Percentiles rank a stretch among this genome's conserved stretches.
These are phyloP conservation scores for Epichloe brachyelytri DNA, from an alignment of 2,329 filamentous ascomycete species.

Conservation along the genomic window DNA sequence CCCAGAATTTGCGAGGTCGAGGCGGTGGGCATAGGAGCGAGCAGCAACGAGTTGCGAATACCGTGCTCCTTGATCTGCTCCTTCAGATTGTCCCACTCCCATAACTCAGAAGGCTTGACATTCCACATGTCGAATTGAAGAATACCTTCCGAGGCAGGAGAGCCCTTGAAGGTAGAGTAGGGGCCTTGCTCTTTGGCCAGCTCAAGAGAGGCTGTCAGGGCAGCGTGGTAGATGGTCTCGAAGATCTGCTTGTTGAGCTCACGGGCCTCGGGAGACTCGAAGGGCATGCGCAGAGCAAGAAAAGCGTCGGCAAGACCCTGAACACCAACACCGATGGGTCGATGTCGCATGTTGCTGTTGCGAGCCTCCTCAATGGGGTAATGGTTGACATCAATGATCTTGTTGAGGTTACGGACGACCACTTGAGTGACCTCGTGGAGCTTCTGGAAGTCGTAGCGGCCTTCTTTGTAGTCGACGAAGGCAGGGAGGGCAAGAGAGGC, in stretches of 20 bases:
- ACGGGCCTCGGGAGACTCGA: constrained; percentile 88
- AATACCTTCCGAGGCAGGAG: constrained; percentile 85
- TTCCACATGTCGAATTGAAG: constrained; percentile 99
- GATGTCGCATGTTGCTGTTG: constrained; percentile 95
- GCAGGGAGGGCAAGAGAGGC: constrained; percentile 86
- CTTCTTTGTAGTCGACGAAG: constrained; percentile 75
- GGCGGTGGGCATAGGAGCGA: constrained; percentile 96
- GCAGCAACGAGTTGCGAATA: constrained; percentile 85
- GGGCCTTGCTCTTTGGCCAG: constrained; percentile 72
- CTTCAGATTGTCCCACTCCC: constrained; percentile 90
- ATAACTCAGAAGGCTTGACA: constrained; percentile 82
- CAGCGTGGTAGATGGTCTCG: constrained; percentile 97
- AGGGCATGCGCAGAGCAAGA: constrained; percentile 89
- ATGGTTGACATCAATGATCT: constrained; percentile 96
- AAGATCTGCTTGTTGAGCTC: constrained; percentile 97
- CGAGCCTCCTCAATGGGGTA: constrained; percentile 91
- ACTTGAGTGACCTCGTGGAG: constrained; percentile 89
- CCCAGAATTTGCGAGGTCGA: constrained; percentile 95
- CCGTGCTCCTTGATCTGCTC: constrained; percentile 85
- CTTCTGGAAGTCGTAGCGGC: constrained; percentile 89
- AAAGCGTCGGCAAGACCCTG: constrained; percentile 97
- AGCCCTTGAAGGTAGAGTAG: constrained; percentile 86
- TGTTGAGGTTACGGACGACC: constrained; percentile 91
- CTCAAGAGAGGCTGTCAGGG: constrained; percentile 77
- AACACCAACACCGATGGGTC: constrained; percentile 91